Evolutionary conservation across 768 basidiomycete genomes (phyloP).

Genomic region (Bullera alba): DNA sequence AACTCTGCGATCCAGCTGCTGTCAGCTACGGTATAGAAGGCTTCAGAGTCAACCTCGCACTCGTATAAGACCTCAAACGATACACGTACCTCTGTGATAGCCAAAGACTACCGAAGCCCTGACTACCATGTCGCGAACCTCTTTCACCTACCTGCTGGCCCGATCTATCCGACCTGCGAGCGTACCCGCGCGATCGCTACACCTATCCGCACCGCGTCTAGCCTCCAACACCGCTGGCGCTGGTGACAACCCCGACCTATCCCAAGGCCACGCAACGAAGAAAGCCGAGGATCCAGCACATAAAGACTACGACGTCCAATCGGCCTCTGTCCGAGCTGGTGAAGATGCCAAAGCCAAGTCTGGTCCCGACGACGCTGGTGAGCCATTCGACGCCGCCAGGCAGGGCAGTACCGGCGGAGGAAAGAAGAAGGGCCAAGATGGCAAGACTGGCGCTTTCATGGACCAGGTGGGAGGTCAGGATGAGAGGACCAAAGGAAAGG

Average conservation of each 20-base stretch:
- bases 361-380: constrained; percentile 2
- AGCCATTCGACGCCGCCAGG: constrained; percentile 34
- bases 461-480: constrained; percentile 43
- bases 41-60: too few relatives aligned
- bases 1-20: too few relatives aligned
- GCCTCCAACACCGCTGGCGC: constrained; percentile 2
- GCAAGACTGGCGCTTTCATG: constrained; percentile 21
- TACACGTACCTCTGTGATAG: too few relatives aligned
- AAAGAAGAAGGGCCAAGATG: constrained; percentile 10
- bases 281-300: constrained; percentile 27
- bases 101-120: too few relatives aligned
- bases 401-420: constrained; percentile 25
- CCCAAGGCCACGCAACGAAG: constrained; percentile 36
- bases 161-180: too few relatives aligned
- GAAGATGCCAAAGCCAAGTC: constrained; percentile 17
- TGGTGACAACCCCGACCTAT: constrained; percentile 5
- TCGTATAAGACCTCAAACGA: too few relatives aligned
- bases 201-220: constrained; percentile 2
- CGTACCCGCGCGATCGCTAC: neutral
- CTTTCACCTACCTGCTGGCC: too few relatives aligned
- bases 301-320: constrained; percentile 29
- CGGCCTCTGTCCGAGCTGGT: constrained; percentile 27
- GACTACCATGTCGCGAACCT: too few relatives aligned
- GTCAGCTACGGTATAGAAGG: too few relatives aligned
- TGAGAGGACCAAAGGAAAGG: constrained; percentile 3